Percentiles rank a stretch among this genome's conserved stretches.
phyloP scores from a whole-genome alignment of 2,329 filamentous ascomycete species.

The Escovopsis sp. region DNA sequence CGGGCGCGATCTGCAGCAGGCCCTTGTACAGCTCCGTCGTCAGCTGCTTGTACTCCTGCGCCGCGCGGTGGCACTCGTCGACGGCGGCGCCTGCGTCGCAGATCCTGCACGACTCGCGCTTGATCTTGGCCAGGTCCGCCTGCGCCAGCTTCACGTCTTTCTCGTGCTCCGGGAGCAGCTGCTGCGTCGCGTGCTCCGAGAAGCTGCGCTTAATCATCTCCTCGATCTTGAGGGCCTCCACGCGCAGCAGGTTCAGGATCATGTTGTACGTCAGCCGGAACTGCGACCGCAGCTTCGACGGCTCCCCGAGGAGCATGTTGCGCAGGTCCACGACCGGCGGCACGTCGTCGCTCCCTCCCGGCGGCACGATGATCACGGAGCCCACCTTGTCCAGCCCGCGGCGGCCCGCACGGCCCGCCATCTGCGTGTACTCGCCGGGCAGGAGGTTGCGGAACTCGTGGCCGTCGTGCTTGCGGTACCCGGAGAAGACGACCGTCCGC shows the following conservation, averaged over 20 bases:
- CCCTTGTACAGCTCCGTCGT: constrained; percentile 68
- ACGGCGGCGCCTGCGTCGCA: constrained; percentile 76
- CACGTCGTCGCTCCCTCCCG: constrained; percentile 67
- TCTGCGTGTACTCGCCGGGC: constrained; percentile 95
- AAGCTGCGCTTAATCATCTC: constrained; percentile 99
- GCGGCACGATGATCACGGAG: constrained; percentile 83
- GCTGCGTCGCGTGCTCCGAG: constrained; percentile 94
- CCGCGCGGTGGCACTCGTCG: constrained; percentile 66
- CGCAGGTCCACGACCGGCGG: constrained; percentile 71
- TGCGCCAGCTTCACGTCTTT: constrained; percentile 87
- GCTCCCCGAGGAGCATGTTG: constrained; percentile 91
- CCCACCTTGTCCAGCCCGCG: constrained; percentile 87
- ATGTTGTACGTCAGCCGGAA: constrained; percentile 98
- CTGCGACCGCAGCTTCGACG: constrained; percentile 87
- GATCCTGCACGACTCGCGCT: constrained; percentile 65
- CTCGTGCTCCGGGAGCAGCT: constrained; percentile 85
- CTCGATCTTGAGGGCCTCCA: constrained; percentile 95
- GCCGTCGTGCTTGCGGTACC: constrained; percentile 91
- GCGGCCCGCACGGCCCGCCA: constrained; percentile 89
- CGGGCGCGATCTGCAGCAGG: constrained; percentile 66
- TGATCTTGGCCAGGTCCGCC: constrained; percentile 79
- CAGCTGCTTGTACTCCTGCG: constrained; percentile 65
- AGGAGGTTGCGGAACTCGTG: constrained; percentile 81
- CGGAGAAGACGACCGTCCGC: constrained; percentile 92
- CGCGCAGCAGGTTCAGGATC: constrained; percentile 89